These are phyloP conservation scores for Populus ilicifolia DNA, from an alignment of 345 rosid species.

Conservation along the genomic window DNA sequence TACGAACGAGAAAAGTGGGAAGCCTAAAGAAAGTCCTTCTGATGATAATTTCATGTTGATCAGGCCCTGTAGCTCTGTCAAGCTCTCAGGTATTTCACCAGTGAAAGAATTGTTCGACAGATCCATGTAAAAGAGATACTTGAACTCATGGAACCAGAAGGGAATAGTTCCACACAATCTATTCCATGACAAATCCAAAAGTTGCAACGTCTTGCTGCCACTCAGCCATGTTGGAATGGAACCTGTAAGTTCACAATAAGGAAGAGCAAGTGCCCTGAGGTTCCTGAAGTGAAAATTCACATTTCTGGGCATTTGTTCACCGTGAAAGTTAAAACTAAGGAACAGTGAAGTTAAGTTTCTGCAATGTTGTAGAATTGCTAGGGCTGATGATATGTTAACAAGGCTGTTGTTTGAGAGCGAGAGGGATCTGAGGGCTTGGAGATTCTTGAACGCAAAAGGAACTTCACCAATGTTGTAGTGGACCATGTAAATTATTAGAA, in stretches of 20 bases:
- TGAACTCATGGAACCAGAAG: constrained; percentile 14
- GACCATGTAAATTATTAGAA: constrained; percentile 24
- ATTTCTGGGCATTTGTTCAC: constrained; percentile 17
- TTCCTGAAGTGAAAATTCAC: constrained; percentile 7
- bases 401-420: constrained; percentile 16
- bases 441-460: constrained; percentile 27
- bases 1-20: neutral
- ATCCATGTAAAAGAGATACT: constrained; percentile 25
- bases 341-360: constrained; percentile 18
- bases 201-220: neutral
- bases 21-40: neutral
- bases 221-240: constrained; percentile 22
- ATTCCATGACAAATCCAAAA: constrained; percentile 26
- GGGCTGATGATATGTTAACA: constrained; percentile 18
- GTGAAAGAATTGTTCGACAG: constrained; percentile 31
- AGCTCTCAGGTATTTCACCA: constrained; percentile 27
- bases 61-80: constrained; percentile 18
- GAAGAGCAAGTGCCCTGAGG: constrained; percentile 3
- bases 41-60: neutral
- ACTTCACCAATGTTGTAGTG: neutral
- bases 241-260: constrained; percentile 14
- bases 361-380: constrained; percentile 22
- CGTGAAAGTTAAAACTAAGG: neutral
- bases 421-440: constrained; percentile 18
- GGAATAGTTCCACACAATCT: constrained; percentile 17